Percentiles rank a stretch among this genome's conserved stretches.
Conservation (phyloP, 176 grass and related monocot genomes). For the Paspalum vaginatum region DNA sequence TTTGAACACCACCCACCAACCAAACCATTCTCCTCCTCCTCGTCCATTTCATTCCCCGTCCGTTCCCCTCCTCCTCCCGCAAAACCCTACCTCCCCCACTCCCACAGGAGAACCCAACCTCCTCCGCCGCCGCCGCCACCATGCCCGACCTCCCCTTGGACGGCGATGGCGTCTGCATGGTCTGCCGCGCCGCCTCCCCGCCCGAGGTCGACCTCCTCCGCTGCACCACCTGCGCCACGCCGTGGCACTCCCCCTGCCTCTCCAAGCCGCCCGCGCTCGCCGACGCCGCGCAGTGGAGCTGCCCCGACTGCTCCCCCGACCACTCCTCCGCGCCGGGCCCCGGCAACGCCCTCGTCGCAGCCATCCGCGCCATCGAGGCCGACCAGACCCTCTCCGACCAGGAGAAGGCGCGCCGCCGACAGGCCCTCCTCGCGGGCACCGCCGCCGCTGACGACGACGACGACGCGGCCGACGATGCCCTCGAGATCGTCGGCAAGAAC, state of each 20-base stretch:
- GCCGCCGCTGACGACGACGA: background rate
- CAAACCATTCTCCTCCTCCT: background rate
- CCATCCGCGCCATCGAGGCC: conserved; percentile 75
- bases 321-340: background rate
- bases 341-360: conserved; percentile 51
- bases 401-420: conserved; percentile 76
- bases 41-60: background rate
- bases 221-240: conserved; percentile 81
- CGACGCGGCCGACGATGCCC: conserved; percentile 24
- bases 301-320: conserved; percentile 74
- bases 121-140: conserved; percentile 22
- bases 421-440: conserved; percentile 62
- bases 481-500: conserved; percentile 58
- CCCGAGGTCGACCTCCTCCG: conserved; percentile 62
- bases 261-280: conserved; percentile 60
- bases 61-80: background rate
- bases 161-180: conserved; percentile 89
- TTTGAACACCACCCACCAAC: conserved; percentile 43
- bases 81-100: conserved; percentile 38
- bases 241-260: conserved; percentile 86
- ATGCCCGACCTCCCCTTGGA: conserved; percentile 85
- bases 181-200: conserved; percentile 46
- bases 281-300: conserved; percentile 61
- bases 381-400: conserved; percentile 59
- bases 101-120: too few species aligned